Evolutionary conservation across 805 yeast genomes (phyloP).

Genomic region (Zygotorulaspora florentina): DNA sequence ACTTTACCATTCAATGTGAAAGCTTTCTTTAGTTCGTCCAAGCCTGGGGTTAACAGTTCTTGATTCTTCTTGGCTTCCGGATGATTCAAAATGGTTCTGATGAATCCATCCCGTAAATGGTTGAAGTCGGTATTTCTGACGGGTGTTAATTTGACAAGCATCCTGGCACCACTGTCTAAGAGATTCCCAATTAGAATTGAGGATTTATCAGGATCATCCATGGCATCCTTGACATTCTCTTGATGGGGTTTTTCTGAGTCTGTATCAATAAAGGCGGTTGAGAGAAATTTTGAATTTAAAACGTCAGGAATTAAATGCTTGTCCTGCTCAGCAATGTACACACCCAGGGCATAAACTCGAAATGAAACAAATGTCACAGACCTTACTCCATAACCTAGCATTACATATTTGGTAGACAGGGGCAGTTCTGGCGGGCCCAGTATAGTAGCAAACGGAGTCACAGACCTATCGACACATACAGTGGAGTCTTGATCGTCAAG

Average conservation of each 20-base stretch:
- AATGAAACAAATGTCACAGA: conserved; percentile 76
- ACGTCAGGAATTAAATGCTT: conserved; percentile 38
- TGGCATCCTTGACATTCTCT: conserved; percentile 41
- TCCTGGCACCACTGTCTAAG: conserved; percentile 54
- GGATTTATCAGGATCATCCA: conserved; percentile 51
- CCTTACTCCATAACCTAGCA: conserved; percentile 79
- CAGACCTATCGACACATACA: conserved; percentile 46
- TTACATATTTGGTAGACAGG: conserved; percentile 40
- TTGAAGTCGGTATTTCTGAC: conserved; percentile 86
- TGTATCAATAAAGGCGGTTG: conserved; percentile 36
- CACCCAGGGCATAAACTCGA: conserved; percentile 83
- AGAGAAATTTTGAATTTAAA: conserved; percentile 42
- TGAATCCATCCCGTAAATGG: conserved; percentile 84
- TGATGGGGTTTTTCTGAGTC: conserved; percentile 34
- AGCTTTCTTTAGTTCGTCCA: conserved; percentile 58
- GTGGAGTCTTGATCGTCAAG: conserved; percentile 25
- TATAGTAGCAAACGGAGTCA: conserved; percentile 46
- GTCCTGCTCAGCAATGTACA: conserved; percentile 69
- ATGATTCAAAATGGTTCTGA: conserved; percentile 70
- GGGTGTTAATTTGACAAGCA: conserved; percentile 76
- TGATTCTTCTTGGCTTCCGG: conserved; percentile 51
- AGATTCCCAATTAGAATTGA: conserved; percentile 51
- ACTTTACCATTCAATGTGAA: conserved; percentile 68
- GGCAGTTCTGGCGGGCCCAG: conserved; percentile 25
- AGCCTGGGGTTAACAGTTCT: conserved; percentile 52